Conservation (phyloP, 2,329 filamentous ascomycete species). For the Aspergillus unguis region DNA sequence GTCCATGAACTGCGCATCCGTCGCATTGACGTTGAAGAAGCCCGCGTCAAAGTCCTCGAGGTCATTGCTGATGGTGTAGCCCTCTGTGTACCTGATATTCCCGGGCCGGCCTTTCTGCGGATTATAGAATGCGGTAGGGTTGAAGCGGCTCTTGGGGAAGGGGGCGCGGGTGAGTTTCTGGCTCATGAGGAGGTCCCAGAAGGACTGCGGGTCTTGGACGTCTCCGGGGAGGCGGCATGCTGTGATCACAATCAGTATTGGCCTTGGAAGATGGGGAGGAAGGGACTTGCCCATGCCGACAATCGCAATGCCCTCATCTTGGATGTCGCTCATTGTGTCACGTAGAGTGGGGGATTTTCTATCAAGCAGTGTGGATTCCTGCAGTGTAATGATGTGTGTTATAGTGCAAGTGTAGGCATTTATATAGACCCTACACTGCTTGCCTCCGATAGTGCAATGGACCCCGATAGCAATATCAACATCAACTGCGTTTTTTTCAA, state of each 20-base stretch:
- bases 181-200: background rate
- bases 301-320: background rate
- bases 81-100: background rate
- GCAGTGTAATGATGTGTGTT: no score
- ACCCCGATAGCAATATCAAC: no score
- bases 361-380: background rate
- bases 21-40: background rate
- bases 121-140: background rate
- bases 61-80: background rate
- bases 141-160: background rate
- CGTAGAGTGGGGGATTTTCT: background rate
- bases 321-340: background rate
- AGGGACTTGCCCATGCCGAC: background rate
- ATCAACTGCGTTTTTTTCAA: no score
- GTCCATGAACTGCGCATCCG: background rate
- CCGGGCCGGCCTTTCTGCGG: background rate
- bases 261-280: background rate
- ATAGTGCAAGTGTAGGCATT: background rate
- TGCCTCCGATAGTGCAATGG: no score
- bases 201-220: background rate
- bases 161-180: background rate
- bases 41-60: background rate
- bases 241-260: background rate
- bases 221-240: conserved; percentile 1
- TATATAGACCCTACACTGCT: background rate